Evolutionary conservation across 140 eudicot species (phyloP), one percentile per base, ranked within the genome.

Genomic region (Ambrosia hybrid): DNA sequence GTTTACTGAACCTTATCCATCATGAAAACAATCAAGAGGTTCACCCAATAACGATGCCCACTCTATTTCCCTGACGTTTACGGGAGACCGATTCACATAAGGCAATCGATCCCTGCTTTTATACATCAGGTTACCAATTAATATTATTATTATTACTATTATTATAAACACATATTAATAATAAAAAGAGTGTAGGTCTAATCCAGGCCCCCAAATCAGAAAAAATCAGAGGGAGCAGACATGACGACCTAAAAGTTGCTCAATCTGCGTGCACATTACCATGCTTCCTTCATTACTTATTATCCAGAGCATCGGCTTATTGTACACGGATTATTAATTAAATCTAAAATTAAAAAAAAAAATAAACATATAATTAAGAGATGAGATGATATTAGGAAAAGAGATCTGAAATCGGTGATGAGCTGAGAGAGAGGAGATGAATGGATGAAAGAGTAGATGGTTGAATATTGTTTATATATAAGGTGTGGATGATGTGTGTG

Each of bases 291-390:
- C 92, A 79, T 84, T 6, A 7, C 8, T 10, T 1, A 3, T 4
- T 7, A 78, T 87, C 87, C 89, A 87, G 89, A 79, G 89, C 89
- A 84, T 87, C 92, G 92, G 89, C 92, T 87, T 87, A 64, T 64
- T 64, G 69, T 39, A 8, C 52, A 64, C 69, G 52, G 36, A 64
- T 61, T 5, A 43, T 9, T 5, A 41, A 41, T 4, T 9, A 48
- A 48, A 9, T 2, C 14, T 49, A 9, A 7, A 21, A 21, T 21
- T 21, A 4, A 43, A 43, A 43, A 0, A 6, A 7, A 6, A 41
- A 41, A 30, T 30, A 21, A 21, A 21, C 26, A 21, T 21, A 21
- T 30, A 30, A 30, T 30, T 30, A 30, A 30, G 0, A 21, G 26
- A 21, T 21, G 26, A 1, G 34, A 30, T 30, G 10, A 43, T 6